Evolutionary conservation across 2,329 filamentous ascomycete species (phyloP), one percentile per base, ranked within the genome.

Genomic region (Colletotrichum neosansevieriae): DNA sequence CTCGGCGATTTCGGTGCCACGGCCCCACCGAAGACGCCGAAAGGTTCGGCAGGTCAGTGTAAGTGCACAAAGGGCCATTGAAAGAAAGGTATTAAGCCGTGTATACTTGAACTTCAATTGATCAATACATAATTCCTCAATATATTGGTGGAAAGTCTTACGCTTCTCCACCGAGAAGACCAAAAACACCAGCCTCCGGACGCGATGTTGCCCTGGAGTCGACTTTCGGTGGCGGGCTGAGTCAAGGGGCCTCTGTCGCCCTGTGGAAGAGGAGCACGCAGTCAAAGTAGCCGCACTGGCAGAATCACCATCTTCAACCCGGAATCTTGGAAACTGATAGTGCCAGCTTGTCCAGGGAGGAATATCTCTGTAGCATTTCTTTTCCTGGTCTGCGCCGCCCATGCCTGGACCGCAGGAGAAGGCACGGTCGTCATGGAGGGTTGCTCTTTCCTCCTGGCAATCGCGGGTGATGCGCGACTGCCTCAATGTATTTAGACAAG

Each of bases 231-330:
- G 66, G 66, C 66, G 44, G 61, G 66, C 24, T 69, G 66, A 66
- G 66, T 69, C 66, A 69, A 69, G 65, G 66, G 66, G 49, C 24
- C 44, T 5, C n/a, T n/a, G 34, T 19, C 61, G 54, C 66, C 66
- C 61, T 69, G 66, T 42, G 63, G 54, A 60, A 34, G 24, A 44
- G 44, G 66, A 49, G 61, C 63, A 69, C 66, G 61, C 57, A 40
- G 1, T 19, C 19, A 38, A 42, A 15, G 60, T 60, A 69, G 40
- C 59, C 4, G 34, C 17, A 38, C n/a, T 45, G 13, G 17, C 12
- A 32, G 21, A 42, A 0, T 34, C 47, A 34, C 34, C 19, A 11
- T 29, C 42, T 59, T 10, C 24, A 2, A 4, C 17, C 17, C 17
- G 56, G 61, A 66, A 50, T 69, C 32, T 59, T 49, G 24, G 49